Base-by-base conservation (phyloP, 192 early-diverging fungal species). In the Dissophora ornata region DNA sequence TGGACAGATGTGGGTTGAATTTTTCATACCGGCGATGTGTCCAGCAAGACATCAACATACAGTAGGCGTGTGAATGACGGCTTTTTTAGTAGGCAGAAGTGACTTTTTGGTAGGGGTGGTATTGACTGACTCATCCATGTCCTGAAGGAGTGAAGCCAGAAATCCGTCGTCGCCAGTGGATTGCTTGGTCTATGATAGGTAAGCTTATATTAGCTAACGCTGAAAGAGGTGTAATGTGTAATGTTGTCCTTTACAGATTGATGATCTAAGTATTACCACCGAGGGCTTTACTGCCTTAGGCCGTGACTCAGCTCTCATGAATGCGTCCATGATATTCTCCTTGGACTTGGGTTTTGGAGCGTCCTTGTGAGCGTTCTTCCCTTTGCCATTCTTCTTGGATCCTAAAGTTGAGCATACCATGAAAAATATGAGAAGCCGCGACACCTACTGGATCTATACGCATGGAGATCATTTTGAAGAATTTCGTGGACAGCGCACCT, bases 271-370 rank as follows among this genome's bases (percentile, higher is more conserved):
- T n/a, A n/a, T 40, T 66, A 67, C 67, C 24, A 38, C 13, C 0
- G 41, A 7, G 12, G 71, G 42, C 15, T 38, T 60, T 15, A n/a
- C 15, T 2, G 51, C 36, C 48, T 61, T 75, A 8, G 62, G 62
- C 30, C 50, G 34, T 18, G 57, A 22, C 42, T 66, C 63, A 2
- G 71, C 71, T 42, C 45, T 75, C 71, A 75, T 75, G 28, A 75
- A 75, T 40, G 71, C 71, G 28, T 75, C 71, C 52, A 25, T 60
- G 51, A 75, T 75, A 13, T 75, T 67, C 50, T 66, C 63, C 28
- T 58, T 62, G 18, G 62, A 57, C 25, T 59, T 75, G 40, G 63
- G 41, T 33, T 75, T 65, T 38, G 57, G 57, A 18, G 21, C 57
- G 7, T 65, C 51, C 26, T 55, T 64, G 15, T 10, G n/a, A 0